Conservation (phyloP, 192 early-diverging fungal species). For the Dissophora ornata region DNA sequence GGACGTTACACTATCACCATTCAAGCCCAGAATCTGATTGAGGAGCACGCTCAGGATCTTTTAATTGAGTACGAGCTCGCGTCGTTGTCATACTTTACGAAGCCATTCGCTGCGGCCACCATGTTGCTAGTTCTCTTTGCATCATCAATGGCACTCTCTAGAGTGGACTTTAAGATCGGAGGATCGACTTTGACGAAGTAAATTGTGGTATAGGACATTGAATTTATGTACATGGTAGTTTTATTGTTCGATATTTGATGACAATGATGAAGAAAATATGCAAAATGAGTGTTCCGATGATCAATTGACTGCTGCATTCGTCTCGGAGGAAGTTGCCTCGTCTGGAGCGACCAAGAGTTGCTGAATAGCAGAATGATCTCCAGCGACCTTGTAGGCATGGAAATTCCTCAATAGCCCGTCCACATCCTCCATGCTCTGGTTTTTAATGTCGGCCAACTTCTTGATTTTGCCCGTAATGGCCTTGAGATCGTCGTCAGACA, state of each 20-base stretch:
- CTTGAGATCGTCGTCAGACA: slow-evolving; percentile 94
- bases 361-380: slow-evolving; percentile 57
- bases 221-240: too few relatives aligned
- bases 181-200: slow-evolving; percentile 45
- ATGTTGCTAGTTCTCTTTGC: slow-evolving; percentile 67
- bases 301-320: slow-evolving; percentile 17
- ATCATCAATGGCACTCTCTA: slow-evolving; percentile 63
- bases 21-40: slow-evolving; percentile 75
- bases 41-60: slow-evolving; percentile 67
- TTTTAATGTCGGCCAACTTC: slow-evolving; percentile 92
- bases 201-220: not conserved
- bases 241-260: not conserved
- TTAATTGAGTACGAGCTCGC: slow-evolving; percentile 70
- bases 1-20: slow-evolving; percentile 88
- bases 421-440: slow-evolving; percentile 93
- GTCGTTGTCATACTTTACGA: slow-evolving; percentile 60
- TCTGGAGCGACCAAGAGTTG: slow-evolving; percentile 43
- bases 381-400: slow-evolving; percentile 75
- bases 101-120: slow-evolving; percentile 68
- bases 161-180: slow-evolving; percentile 68
- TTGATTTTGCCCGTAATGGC: slow-evolving; percentile 94
- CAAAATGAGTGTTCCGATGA: not conserved
- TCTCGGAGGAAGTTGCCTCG: too few relatives aligned
- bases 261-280: not conserved
- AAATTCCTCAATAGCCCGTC: slow-evolving; percentile 83